Evolutionary conservation across 1,139 yeast genomes (phyloP).

Genomic region (Blastobotrys aristatus): DNA sequence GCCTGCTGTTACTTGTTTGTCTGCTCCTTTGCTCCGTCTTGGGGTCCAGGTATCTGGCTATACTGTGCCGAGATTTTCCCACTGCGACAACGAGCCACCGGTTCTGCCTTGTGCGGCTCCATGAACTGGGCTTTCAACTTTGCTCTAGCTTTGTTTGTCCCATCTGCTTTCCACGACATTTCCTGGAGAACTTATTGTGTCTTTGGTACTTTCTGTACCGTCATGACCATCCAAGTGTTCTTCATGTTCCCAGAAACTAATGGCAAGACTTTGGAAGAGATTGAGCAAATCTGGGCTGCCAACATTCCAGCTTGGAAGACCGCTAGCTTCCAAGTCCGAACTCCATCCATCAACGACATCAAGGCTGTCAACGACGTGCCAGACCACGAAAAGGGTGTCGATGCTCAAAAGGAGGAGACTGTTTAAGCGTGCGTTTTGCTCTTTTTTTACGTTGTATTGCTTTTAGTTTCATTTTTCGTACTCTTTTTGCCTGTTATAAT

Average conservation of each 20-base stretch:
- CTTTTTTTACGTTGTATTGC: background rate
- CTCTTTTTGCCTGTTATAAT: no score
- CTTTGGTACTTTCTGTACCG: constrained; percentile 53
- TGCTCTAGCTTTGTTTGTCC: constrained; percentile 49
- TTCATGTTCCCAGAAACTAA: constrained; percentile 62
- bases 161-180: constrained; percentile 51
- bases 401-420: background rate
- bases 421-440: background rate
- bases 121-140: constrained; percentile 63
- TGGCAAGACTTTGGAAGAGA: constrained; percentile 59
- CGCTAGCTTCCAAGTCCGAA: constrained; percentile 28
- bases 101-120: constrained; percentile 52
- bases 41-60: constrained; percentile 61
- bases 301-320: constrained; percentile 45
- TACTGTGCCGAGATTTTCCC: constrained; percentile 56
- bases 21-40: constrained; percentile 62
- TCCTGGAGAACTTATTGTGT: constrained; percentile 55
- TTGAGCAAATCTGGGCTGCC: constrained; percentile 50
- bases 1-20: constrained; percentile 58
- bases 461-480: no score
- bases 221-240: constrained; percentile 49
- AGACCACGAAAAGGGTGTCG: constrained; percentile 1
- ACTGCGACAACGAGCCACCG: constrained; percentile 50
- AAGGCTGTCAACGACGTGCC: constrained; percentile 28
- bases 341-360: constrained; percentile 28